phyloP scores from a whole-genome alignment of 106 monocot species.

The Acorus calamus region DNA sequence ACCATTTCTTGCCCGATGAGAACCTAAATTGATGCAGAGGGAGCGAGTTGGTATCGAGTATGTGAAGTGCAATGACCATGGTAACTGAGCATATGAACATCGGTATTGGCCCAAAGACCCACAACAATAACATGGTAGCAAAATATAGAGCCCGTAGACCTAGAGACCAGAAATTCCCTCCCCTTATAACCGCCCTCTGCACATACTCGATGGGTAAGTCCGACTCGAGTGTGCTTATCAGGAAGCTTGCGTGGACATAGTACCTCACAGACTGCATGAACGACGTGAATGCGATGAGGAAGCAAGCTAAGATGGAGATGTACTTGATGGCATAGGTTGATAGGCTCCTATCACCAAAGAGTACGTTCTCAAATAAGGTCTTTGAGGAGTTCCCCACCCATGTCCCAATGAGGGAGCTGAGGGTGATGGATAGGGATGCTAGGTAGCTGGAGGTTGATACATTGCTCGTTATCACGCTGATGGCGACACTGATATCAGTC shows the following conservation, averaged over 20 bases:
- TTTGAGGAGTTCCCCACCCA: conserved; percentile 10
- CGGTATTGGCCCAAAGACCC: conserved; percentile 19
- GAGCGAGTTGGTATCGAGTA: conserved; percentile 12
- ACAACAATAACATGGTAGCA: conserved; percentile 13
- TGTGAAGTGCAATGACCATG: conserved; percentile 5
- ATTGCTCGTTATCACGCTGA: conserved; percentile 10
- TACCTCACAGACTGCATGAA: conserved; percentile 16
- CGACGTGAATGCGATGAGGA: conserved; percentile 16
- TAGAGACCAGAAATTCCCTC: conserved; percentile 8
- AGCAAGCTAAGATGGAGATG: conserved; percentile 13
- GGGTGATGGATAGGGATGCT: conserved; percentile 12
- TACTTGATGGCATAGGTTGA: conserved; percentile 15
- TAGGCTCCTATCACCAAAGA: conserved; percentile 8
- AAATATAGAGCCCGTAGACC: conserved; percentile 12
- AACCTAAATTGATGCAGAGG: conserved; percentile 1
- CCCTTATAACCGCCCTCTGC: conserved; percentile 10
- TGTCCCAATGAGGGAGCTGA: conserved; percentile 14
- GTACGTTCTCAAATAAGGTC: neutral
- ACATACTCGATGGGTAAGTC: conserved; percentile 12
- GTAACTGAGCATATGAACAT: conserved; percentile 7
- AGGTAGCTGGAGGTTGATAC: conserved; percentile 6
- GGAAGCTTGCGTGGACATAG: conserved; percentile 17
- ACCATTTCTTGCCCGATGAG: too few relatives aligned
- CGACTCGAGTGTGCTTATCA: conserved; percentile 9
- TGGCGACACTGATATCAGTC: neutral